phyloP scores from a whole-genome alignment of 257 asterid species.

The Handroanthus guayacan region DNA sequence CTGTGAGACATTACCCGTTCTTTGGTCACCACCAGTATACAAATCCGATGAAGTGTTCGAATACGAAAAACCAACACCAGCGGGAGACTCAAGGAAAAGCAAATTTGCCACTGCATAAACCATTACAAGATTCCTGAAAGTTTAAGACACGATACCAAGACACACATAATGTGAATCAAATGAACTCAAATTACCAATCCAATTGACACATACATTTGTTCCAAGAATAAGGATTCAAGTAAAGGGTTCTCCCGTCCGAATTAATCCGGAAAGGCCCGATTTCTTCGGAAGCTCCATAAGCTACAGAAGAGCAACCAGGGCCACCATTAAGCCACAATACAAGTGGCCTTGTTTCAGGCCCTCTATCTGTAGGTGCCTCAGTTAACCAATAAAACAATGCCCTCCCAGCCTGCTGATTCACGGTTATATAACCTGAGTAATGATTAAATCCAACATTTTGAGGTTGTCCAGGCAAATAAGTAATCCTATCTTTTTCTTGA shows the following conservation, averaged over 20 bases:
- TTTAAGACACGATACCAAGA: neutral
- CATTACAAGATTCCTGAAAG: conserved; percentile 32
- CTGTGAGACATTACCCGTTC: conserved; percentile 69
- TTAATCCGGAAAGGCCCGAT: conserved; percentile 92
- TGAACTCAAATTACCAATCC: conserved; percentile 20
- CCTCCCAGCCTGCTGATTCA: conserved; percentile 75
- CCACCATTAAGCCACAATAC: conserved; percentile 99
- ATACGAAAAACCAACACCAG: conserved; percentile 98
- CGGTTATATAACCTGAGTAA: conserved; percentile 87
- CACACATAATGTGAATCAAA: conserved; percentile 1
- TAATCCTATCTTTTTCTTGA: conserved; percentile 80
- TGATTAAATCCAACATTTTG: conserved; percentile 67
- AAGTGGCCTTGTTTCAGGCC: conserved; percentile 81
- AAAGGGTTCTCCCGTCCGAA: conserved; percentile 85
- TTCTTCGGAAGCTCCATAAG: conserved; percentile 95
- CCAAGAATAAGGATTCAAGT: conserved; percentile 86
- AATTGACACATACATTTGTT: conserved; percentile 70
- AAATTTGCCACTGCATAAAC: conserved; percentile 85
- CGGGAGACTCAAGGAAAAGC: conserved; percentile 96
- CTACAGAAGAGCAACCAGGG: conserved; percentile 98
- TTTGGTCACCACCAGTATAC: conserved; percentile 77
- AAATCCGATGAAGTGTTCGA: conserved; percentile 89
- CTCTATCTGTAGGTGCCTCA: conserved; percentile 66
- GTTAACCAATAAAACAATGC: conserved; percentile 94
- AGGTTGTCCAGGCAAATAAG: conserved; percentile 90